Evolutionary conservation across 306 rosid genomes (phyloP), one percentile per base, ranked within the genome.

Genomic region (Amphicarpaea edgeworthii): DNA sequence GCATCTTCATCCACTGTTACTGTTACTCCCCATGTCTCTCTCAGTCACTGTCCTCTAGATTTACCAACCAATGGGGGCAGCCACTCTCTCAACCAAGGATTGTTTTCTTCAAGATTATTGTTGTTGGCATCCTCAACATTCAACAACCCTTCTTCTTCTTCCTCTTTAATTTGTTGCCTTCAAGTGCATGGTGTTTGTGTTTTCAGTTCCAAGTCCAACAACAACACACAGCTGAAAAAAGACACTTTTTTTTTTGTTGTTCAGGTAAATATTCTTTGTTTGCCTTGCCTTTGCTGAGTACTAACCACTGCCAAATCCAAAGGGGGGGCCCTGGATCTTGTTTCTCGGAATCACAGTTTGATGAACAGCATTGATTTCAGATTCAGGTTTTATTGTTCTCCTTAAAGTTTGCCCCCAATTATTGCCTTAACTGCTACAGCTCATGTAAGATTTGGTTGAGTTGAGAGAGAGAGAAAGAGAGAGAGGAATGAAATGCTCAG

Each of bases 21-120:
- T 77, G n/a, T 0, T 34, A 34, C 77, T 78, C 61, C 47, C 61
- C 19, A 14, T 59, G 45, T 72, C 32, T 46, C 41, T 63, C 81
- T 71, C 70, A 14, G 70, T 51, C 82, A 77, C 47, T 73, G 11
- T 73, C 78, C 62, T 60, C 79, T 73, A 84, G 90, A 84, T 85
- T 84, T 80, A 26, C 55, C n/a, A n/a, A n/a, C 54, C 76, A 30
- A 87, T 82, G 77, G 43, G 50, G 15, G 78, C 67, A 16, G 34
- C 10, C 30, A 55, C 77, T 73, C 47, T 87, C 21, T 6, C 72
- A 43, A 53, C 38, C 66, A 83, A 76, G n/a, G 79, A 77, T 84
- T 89, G 73, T 87, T 67, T 83, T 90, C 84, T 81, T 90, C 70
- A 85, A 85, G 86, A 79, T 85, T 72, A 73, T 86, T 55, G 64